These are phyloP conservation scores for Talinum fruticosum DNA, from an alignment of 148 eudicot species.

Conservation along the genomic window DNA sequence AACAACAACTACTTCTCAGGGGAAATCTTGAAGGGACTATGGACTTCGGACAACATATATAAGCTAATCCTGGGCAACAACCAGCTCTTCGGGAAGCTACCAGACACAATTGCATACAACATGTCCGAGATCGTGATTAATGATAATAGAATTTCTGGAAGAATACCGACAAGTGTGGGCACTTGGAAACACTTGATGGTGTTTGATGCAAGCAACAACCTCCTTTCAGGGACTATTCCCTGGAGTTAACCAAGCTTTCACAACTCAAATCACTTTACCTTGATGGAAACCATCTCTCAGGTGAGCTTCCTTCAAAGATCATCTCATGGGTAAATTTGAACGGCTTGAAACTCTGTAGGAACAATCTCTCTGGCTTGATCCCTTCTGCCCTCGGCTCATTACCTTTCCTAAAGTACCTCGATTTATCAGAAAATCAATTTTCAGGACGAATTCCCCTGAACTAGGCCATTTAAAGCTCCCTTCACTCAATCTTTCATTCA, in stretches of 20 bases:
- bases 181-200: slow-evolving; percentile 35
- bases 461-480: slow-evolving; percentile 37
- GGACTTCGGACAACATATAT: slow-evolving; percentile 31
- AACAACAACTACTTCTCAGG: slow-evolving; percentile 41
- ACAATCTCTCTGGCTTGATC: slow-evolving; percentile 45
- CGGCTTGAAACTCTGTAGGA: slow-evolving; percentile 38
- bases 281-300: slow-evolving; percentile 54
- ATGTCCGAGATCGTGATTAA: slow-evolving; percentile 35
- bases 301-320: slow-evolving; percentile 41
- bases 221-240: slow-evolving; percentile 37
- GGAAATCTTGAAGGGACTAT: slow-evolving; percentile 41
- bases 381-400: slow-evolving; percentile 41
- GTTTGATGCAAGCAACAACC: slow-evolving; percentile 49
- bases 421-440: slow-evolving; percentile 49
- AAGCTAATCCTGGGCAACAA: slow-evolving; percentile 34
- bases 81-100: slow-evolving; percentile 40
- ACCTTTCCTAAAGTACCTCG: slow-evolving; percentile 39
- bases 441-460: slow-evolving; percentile 57
- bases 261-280: slow-evolving; percentile 30
- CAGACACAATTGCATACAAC: slow-evolving; percentile 30
- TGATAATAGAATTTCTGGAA: slow-evolving; percentile 46
- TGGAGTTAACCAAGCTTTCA: slow-evolving; percentile 33
- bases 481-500: slow-evolving; percentile 54
- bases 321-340: slow-evolving; percentile 43
- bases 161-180: slow-evolving; percentile 30